Percentiles rank a stretch among this genome's conserved stretches.
Evolutionary conservation across 2,329 filamentous ascomycete species (phyloP).

Genomic region (Stagonosporopsis vannaccii): DNA sequence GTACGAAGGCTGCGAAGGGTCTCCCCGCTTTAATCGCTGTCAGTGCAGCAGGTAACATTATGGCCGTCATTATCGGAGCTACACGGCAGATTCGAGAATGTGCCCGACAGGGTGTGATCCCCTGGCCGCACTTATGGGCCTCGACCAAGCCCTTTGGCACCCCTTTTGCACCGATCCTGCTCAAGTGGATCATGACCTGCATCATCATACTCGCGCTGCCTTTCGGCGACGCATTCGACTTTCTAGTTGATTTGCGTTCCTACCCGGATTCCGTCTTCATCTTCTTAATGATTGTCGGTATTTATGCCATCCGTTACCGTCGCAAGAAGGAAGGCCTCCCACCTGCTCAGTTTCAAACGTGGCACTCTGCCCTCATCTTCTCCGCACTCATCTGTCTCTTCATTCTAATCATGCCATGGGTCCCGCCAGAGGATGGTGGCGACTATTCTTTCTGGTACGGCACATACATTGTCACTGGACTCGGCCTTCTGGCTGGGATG

Average conservation of each 20-base stretch:
- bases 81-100: slow-evolving; percentile 41
- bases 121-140: slow-evolving; percentile 62
- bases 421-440: slow-evolving; percentile 65
- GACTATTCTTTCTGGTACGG: slow-evolving; percentile 78
- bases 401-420: slow-evolving; percentile 75
- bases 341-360: slow-evolving; percentile 29
- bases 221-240: slow-evolving; percentile 70
- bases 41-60: slow-evolving; percentile 38
- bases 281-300: slow-evolving; percentile 36
- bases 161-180: slow-evolving; percentile 64
- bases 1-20: slow-evolving; percentile 60
- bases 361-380: slow-evolving; percentile 35
- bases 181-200: slow-evolving; percentile 37
- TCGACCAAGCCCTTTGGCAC: slow-evolving; percentile 70
- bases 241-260: slow-evolving; percentile 57
- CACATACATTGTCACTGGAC: slow-evolving; percentile 70
- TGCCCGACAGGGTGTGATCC: slow-evolving; percentile 39
- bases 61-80: slow-evolving; percentile 41
- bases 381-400: slow-evolving; percentile 36
- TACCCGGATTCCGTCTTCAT: slow-evolving; percentile 38
- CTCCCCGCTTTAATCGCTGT: slow-evolving; percentile 56
- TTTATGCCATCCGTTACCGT: slow-evolving; percentile 36
- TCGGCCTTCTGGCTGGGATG: slow-evolving; percentile 51
- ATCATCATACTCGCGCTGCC: slow-evolving; percentile 55
- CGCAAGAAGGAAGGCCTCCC: slow-evolving; percentile 37